Conservation (phyloP, 129 eudicot species). For the Flaveria sonorensis region DNA sequence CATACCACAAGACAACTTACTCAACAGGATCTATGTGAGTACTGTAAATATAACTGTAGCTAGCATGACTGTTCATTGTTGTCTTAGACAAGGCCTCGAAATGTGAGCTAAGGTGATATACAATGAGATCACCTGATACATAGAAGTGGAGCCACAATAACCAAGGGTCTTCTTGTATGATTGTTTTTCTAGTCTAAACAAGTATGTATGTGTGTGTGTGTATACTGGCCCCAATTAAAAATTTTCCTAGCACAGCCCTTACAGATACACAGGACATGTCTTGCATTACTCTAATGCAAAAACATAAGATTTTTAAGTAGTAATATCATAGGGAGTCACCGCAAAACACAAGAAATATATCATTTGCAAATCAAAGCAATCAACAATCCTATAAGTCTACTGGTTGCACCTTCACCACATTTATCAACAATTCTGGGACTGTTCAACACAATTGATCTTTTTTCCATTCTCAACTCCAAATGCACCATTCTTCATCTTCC, state of each 20-base stretch:
- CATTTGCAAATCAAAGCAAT: background rate
- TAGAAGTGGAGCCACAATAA: background rate
- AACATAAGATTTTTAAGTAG: background rate
- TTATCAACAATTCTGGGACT: background rate
- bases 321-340: background rate
- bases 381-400: slow-evolving; percentile 8
- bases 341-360: background rate
- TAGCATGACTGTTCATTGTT: background rate
- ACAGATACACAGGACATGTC: background rate
- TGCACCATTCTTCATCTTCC: background rate
- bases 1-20: background rate
- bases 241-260: background rate
- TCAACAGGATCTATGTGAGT: background rate
- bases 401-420: background rate
- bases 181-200: background rate
- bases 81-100: background rate
- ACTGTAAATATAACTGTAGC: background rate
- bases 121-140: background rate
- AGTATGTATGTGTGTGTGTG: background rate
- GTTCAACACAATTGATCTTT: background rate
- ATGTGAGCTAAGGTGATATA: background rate
- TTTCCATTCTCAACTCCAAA: background rate
- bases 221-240: background rate
- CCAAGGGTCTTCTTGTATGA: background rate
- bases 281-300: background rate